Conservation (phyloP, 1,284 basidiomycete species). For the Leccinum griseonigrum region DNA sequence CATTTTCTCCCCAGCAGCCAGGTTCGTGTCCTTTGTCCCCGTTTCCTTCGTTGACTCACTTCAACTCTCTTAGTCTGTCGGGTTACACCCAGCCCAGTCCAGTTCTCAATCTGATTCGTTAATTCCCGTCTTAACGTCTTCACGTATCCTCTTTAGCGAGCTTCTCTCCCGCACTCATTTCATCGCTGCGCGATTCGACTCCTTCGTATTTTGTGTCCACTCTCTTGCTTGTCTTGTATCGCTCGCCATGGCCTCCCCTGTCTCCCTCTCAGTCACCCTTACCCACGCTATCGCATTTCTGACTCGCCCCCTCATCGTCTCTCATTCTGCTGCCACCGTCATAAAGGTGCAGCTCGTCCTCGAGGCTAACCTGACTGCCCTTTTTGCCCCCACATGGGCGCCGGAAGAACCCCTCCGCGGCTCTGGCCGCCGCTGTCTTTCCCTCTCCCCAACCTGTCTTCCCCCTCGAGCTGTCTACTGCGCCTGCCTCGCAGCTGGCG, state of each 20-base stretch:
- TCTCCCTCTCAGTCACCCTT: constrained; percentile 62
- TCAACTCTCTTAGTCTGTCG: constrained; percentile 24
- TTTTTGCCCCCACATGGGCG: constrained; percentile 64
- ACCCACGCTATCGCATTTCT: constrained; percentile 70
- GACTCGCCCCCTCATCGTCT: constrained; percentile 56
- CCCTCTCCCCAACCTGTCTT: constrained; percentile 61
- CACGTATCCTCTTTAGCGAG: constrained; percentile 29
- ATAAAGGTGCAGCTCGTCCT: constrained; percentile 66
- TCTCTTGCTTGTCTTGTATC: constrained; percentile 11
- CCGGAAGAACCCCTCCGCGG: constrained; percentile 60
- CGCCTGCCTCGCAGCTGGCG: constrained; percentile 61
- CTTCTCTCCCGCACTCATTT: constrained; percentile 24
- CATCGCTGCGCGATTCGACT: constrained; percentile 68
- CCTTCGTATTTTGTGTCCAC: constrained; percentile 24
- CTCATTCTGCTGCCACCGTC: constrained; percentile 56
- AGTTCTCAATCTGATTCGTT: constrained; percentile 25
- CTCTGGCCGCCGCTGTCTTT: constrained; percentile 70
- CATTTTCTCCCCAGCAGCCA: constrained; percentile 24
- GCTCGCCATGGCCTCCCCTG: constrained; percentile 43
- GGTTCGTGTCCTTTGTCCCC: constrained; percentile 19
- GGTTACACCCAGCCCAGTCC: constrained; percentile 18
- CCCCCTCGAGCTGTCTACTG: constrained; percentile 69
- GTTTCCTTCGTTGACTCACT: constrained; percentile 1
- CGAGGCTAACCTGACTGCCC: constrained; percentile 64
- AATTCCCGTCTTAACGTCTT: constrained; percentile 20